A percentile compares a stretch with the other conserved stretches of the same genome.
Evolutionary conservation across 1,284 basidiomycete species (phyloP).

Genomic region (Ustilago esculenta): DNA sequence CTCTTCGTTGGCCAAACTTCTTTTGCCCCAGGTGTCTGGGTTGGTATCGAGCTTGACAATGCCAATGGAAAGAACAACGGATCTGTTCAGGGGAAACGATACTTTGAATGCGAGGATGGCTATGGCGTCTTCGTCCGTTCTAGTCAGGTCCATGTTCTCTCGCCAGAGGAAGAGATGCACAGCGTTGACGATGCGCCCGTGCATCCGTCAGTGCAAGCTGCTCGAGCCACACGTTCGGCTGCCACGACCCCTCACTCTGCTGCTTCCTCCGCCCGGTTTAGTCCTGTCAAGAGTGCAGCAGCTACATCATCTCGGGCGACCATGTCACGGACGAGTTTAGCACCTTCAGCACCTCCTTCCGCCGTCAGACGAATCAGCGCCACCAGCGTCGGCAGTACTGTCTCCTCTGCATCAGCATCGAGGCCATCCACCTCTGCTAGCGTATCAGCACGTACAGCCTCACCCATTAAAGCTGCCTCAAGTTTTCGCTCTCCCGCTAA

Average conservation of each 20-base stretch:
- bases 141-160: constrained; percentile 79
- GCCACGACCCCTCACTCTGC: constrained; percentile 12
- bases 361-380: constrained; percentile 22
- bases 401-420: constrained; percentile 28
- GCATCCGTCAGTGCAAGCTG: constrained; percentile 2
- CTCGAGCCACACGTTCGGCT: constrained; percentile 18
- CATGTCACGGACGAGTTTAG: constrained; percentile 14
- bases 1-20: constrained; percentile 84
- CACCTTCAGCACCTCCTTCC: constrained; percentile 16
- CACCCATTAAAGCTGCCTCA: constrained; percentile 25
- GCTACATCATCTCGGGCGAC: constrained; percentile 26
- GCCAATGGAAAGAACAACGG: constrained; percentile 94
- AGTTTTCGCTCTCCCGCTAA: constrained; percentile 41
- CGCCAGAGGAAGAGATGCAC: constrained; percentile 43
- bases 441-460: constrained; percentile 17
- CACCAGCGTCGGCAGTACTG: constrained; percentile 19
- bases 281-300: constrained; percentile 35
- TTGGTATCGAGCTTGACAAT: constrained; percentile 84
- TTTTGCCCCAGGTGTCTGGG: constrained; percentile 91
- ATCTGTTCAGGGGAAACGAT: constrained; percentile 80
- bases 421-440: constrained; percentile 24
- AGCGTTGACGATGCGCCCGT: constrained; percentile 39
- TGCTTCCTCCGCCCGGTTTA: constrained; percentile 20
- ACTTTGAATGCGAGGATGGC: constrained; percentile 82
- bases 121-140: constrained; percentile 91